These are phyloP conservation scores for Piper betle DNA, from an alignment of 164 flowering plant species.

Conservation along the genomic window DNA sequence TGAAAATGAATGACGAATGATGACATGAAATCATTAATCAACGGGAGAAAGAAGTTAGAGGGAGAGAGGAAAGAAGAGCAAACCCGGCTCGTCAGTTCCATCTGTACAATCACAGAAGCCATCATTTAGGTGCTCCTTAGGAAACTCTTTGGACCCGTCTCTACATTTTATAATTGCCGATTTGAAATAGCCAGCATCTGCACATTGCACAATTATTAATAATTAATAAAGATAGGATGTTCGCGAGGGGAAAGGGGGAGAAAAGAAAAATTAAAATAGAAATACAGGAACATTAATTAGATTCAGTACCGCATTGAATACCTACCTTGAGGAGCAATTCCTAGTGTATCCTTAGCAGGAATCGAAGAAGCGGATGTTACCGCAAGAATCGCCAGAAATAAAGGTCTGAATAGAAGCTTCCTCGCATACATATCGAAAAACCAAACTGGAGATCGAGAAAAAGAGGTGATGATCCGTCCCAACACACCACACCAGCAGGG, in stretches of 20 bases:
- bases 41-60: background rate
- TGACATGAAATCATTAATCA: background rate
- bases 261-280: background rate
- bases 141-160: conserved; percentile 70
- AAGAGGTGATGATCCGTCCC: no score
- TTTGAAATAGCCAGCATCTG: conserved; percentile 60
- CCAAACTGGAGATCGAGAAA: no score
- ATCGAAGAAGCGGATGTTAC: conserved; percentile 22
- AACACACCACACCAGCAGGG: no score
- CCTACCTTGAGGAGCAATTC: conserved; percentile 49
- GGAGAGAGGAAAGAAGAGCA: background rate
- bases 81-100: conserved; percentile 90
- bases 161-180: conserved; percentile 47
- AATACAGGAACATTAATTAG: background rate
- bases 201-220: no score
- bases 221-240: background rate
- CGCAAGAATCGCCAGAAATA: conserved; percentile 9
- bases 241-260: background rate
- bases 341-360: conserved; percentile 27
- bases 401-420: no score
- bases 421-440: no score
- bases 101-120: conserved; percentile 87
- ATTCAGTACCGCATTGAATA: background rate
- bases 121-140: conserved; percentile 65
- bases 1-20: no score